Base-by-base conservation (phyloP, 2,329 filamentous ascomycete species). In the Colletotrichum karsti region DNA sequence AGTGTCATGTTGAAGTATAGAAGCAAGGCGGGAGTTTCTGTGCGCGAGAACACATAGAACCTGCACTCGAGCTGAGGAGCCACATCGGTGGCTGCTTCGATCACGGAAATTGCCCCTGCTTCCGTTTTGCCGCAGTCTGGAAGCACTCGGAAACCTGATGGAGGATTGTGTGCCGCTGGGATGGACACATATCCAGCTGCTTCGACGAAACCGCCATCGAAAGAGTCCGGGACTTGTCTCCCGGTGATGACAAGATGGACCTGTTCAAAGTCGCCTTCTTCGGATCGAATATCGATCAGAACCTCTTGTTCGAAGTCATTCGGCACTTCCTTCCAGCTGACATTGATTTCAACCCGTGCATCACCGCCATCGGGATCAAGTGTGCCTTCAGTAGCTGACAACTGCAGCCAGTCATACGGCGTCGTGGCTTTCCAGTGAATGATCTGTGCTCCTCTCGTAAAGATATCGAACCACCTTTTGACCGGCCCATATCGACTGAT, bases 221-320 rank as follows among this genome's bases (percentile, higher is more conserved):
- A 79, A 12, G 79, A 78, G 10, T 68, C 67, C 0, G 83, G 80
- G 0, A 72, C 68, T 13, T 63, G 63, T 7, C 66, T 67, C 35
- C 72, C 72, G 5, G 67, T 70, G 5, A 75, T 70, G 2, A 69
- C 70, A 33, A 77, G 57, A 39, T 76, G 74, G 15, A 76, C 71
- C 54, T 82, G 73, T 66, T 83, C 83, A 65, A 82, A 75, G 59
- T 79, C 77, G 0, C 74, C 75, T 12, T 74, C 74, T 71, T 77
- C 76, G 56, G 72, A 84, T 42, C 41, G 74, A 59, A 81, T 68
- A 15, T 79, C 72, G 1, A 80, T 69, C 1, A 74, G 39, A 4
- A 80, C 62, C 85, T 83, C 1, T 87, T 83, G 3, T 81, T 84
- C 26, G 68, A 78, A 79, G 28, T 77, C 77, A 3, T 70, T 69